Percentiles rank a stretch among this genome's conserved stretches.
Evolutionary conservation across 164 flowering plant species (phyloP).

Genomic region (Piper longum): DNA sequence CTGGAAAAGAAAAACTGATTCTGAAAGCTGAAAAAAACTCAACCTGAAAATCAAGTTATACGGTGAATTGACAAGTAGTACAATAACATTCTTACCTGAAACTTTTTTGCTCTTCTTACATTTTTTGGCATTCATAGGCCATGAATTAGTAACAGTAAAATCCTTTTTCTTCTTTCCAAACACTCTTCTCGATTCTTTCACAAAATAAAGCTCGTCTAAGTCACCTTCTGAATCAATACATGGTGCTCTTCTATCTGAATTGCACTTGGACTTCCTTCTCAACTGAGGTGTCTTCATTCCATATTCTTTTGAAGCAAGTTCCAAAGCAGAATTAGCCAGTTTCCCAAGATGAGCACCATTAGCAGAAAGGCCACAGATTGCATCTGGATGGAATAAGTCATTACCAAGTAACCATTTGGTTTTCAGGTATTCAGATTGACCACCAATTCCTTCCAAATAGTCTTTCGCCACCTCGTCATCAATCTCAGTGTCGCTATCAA

Average conservation of each 20-base stretch:
- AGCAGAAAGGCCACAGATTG: slow-evolving; percentile 25
- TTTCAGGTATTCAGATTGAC: slow-evolving; percentile 30
- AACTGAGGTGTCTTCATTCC: slow-evolving; percentile 37
- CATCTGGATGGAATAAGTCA: slow-evolving; percentile 16
- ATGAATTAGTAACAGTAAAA: slow-evolving; percentile 41
- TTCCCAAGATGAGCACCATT: slow-evolving; percentile 36
- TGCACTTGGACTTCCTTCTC: slow-evolving; percentile 18
- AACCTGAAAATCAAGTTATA: not conserved
- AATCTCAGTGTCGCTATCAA: slow-evolving; percentile 48
- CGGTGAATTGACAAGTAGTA: not conserved
- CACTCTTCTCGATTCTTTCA: slow-evolving; percentile 54
- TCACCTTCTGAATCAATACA: slow-evolving; percentile 9
- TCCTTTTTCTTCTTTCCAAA: slow-evolving; percentile 46
- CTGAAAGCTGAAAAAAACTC: not conserved
- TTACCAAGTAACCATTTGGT: slow-evolving; percentile 34
- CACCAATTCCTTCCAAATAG: slow-evolving; percentile 85
- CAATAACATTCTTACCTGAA: slow-evolving; percentile 38
- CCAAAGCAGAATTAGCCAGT: slow-evolving; percentile 47
- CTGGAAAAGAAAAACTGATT: not conserved
- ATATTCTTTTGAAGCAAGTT: slow-evolving; percentile 58
- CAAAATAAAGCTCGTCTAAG: slow-evolving; percentile 43
- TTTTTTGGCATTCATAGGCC: slow-evolving; percentile 49
- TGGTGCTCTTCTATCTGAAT: slow-evolving; percentile 5
- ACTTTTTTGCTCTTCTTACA: slow-evolving; percentile 30
- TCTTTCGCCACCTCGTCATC: slow-evolving; percentile 76